These are phyloP conservation scores for Hansenula lynferdii DNA, from an alignment of 1,139 yeast species.

Conservation along the genomic window DNA sequence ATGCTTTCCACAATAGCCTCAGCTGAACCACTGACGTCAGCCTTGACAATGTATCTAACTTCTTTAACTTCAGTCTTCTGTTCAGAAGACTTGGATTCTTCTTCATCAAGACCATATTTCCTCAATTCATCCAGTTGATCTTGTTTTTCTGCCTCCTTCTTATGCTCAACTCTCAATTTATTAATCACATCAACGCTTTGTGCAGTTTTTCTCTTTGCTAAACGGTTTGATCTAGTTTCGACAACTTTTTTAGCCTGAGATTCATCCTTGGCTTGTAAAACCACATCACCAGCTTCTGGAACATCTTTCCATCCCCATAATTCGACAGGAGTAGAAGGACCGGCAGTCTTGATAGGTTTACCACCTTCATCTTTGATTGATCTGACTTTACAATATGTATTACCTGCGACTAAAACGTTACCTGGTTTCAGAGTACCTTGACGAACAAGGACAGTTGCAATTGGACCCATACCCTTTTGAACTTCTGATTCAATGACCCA, in stretches of 20 bases:
- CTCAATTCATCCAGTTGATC: conserved; percentile 52
- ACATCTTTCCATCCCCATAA: conserved; percentile 92
- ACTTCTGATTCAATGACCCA: conserved; percentile 87
- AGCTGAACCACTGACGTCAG: conserved; percentile 78
- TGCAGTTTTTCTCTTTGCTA: conserved; percentile 21
- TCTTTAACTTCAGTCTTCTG: conserved; percentile 27
- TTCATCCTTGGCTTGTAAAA: conserved; percentile 73
- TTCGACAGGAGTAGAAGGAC: conserved; percentile 90
- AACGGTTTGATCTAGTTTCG: conserved; percentile 40
- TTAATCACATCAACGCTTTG: conserved; percentile 70
- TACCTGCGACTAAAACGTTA: conserved; percentile 73
- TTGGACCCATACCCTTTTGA: conserved; percentile 78
- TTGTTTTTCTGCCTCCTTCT: conserved; percentile 38
- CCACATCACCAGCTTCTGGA: conserved; percentile 89
- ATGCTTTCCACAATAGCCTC: conserved; percentile 74
- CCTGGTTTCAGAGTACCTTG: conserved; percentile 77
- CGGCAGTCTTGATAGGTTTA: conserved; percentile 57
- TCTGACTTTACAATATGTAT: conserved; percentile 79
- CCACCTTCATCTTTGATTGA: conserved; percentile 79
- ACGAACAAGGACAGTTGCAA: conserved; percentile 79
- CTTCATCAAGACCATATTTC: conserved; percentile 48
- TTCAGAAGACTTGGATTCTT: conserved; percentile 28
- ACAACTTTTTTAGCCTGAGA: conserved; percentile 71
- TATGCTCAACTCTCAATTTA: conserved; percentile 39
- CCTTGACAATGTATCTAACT: conserved; percentile 69